Base-by-base conservation (phyloP, 352 stramenopile genomes). In the Albugo laibachii region DNA sequence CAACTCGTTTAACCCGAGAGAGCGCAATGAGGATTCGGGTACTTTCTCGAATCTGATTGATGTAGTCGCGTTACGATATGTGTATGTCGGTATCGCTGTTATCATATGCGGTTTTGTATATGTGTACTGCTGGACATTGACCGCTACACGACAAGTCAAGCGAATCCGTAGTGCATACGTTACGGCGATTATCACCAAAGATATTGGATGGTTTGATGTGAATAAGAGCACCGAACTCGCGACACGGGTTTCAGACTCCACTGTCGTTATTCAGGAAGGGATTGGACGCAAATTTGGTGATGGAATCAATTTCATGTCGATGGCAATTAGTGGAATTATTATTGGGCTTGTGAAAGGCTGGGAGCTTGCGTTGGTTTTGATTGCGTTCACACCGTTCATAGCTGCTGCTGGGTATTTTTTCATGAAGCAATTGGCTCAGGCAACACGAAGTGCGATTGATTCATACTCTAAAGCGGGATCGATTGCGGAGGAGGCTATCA, bases 151-250 rank as follows among this genome's bases (percentile, higher is more conserved):
- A 5, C 71, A 83, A 57, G 59, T 63, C 1, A 80, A 78, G 49
- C 54, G 62, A 8, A 73, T 80, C 47, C 65, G 69, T 13, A 63
- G 57, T 18, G 63, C 60, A 19, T 82, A 82, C 41, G 61, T 73
- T 1, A 57, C 52, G 37, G 62, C 69, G 0, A 77, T 82, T 35
- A 55, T 75, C 36, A 69, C 65, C 13, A 66, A 80, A 48, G 66
- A 78, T 38, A 78, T 82, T 42, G 69, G 65, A 11, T 80, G 69
- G 69, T 82, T 82, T 21, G 69, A 82, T 36, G 58, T 80, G 21
- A 75, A 77, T 37, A 68, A 82, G 6, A 63, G 63, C 0, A 78
- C 56, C 43, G 47, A 63, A 47, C 47, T 76, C 14, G 57, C 63
- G 2, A 61, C 66, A 1, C 53, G 56, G n/a, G 58, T 72, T 1